Evolutionary conservation across 1,284 basidiomycete species (phyloP).

Genomic region (Lignosus rhinocerotis): DNA sequence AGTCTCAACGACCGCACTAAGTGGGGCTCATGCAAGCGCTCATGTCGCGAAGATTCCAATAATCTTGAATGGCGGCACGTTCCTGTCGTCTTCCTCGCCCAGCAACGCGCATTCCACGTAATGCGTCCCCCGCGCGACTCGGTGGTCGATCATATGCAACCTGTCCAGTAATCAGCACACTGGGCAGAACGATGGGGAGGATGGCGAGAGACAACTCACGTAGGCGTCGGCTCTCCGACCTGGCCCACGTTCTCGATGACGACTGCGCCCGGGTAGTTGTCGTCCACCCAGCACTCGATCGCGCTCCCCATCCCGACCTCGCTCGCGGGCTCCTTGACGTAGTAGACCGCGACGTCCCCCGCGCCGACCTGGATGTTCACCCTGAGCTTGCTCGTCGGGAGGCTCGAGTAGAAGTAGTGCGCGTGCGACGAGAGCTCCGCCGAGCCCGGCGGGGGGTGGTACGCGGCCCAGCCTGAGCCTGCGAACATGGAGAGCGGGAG

Average conservation of each 20-base stretch:
- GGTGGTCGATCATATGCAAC: conserved; percentile 76
- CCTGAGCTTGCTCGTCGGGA: conserved; percentile 75
- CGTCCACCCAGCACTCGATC: conserved; percentile 86
- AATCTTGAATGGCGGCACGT: conserved; percentile 79
- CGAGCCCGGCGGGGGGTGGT: conserved; percentile 59
- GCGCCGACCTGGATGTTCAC: conserved; percentile 74
- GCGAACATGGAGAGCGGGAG: conserved; percentile 87
- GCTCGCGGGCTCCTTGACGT: conserved; percentile 58
- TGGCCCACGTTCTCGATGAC: conserved; percentile 64
- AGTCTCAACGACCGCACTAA: conserved; percentile 12
- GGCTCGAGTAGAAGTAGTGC: conserved; percentile 88
- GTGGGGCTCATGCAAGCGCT: neutral
- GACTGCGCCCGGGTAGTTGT: conserved; percentile 66
- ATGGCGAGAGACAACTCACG: conserved; percentile 45
- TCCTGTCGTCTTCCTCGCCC: conserved; percentile 74
- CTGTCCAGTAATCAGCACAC: conserved; percentile 37
- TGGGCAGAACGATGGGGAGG: conserved; percentile 1
- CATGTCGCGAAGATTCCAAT: conserved; percentile 80
- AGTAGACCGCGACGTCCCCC: conserved; percentile 82
- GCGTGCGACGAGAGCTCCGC: conserved; percentile 52
- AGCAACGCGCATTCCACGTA: conserved; percentile 82
- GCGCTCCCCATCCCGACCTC: conserved; percentile 58
- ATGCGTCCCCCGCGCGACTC: conserved; percentile 76
- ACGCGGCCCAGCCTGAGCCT: conserved; percentile 84
- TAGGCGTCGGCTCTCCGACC: conserved; percentile 47